phyloP scores from a whole-genome alignment of 768 basidiomycete species.

The Mycena epipterygia region DNA sequence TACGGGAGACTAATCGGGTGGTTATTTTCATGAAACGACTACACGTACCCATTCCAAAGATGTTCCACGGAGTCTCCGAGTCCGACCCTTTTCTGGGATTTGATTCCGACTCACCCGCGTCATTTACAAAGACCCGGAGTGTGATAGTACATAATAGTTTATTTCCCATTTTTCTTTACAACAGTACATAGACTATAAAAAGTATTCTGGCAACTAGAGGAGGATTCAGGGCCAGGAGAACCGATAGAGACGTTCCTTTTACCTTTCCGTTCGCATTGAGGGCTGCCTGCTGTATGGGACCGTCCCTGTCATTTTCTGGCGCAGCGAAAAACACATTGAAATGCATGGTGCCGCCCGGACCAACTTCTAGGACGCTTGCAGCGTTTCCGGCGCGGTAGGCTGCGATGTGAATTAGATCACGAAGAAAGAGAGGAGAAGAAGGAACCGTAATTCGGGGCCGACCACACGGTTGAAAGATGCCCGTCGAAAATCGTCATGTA shows the following conservation, averaged over 20 bases:
- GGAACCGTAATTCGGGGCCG: conserved; percentile 94
- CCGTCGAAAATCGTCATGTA: conserved; percentile 95
- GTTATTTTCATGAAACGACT: no score
- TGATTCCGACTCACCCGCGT: no score
- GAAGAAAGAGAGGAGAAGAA: not conserved
- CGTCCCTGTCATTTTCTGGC: conserved; percentile 96
- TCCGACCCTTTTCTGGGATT: no score
- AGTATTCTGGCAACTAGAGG: conserved; percentile 83
- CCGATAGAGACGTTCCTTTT: conserved; percentile 31
- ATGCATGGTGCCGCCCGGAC: conserved; percentile 86
- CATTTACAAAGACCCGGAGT: no score
- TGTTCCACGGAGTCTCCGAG: no score
- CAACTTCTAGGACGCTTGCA: conserved; percentile 96
- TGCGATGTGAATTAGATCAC: not conserved
- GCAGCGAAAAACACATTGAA: conserved; percentile 99
- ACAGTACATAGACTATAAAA: conserved; percentile 54
- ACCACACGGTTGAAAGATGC: conserved; percentile 97
- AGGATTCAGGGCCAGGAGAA: not conserved
- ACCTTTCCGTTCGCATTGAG: conserved; percentile 83
- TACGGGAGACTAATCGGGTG: no score
- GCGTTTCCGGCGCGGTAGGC: conserved; percentile 95
- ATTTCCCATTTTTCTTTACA: not conserved
- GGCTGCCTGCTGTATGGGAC: conserved; percentile 81
- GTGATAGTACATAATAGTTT: no score
- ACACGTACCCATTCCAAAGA: no score